Conservation (phyloP, 192 early-diverging fungal genomes). For the Oehlia diaphana region DNA sequence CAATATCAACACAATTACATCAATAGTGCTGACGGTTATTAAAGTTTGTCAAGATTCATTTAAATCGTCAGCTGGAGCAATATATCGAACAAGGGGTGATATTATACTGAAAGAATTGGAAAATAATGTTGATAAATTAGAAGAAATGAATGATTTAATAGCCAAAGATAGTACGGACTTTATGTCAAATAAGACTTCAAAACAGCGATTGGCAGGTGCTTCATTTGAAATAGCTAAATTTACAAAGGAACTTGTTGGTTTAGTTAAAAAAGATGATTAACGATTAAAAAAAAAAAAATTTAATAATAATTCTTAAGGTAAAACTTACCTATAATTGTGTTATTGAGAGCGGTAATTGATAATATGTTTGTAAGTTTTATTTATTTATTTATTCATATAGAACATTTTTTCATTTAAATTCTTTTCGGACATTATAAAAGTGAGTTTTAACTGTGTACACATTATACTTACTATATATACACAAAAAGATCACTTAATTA, state of each 20-base stretch:
- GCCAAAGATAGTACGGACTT: slow-evolving; percentile 46
- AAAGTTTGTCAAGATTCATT: slow-evolving; percentile 52
- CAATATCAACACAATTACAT: slow-evolving; percentile 57
- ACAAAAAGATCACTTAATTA: not conserved
- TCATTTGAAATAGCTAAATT: slow-evolving; percentile 89
- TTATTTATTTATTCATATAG: too few species aligned
- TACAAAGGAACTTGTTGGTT: slow-evolving; percentile 79
- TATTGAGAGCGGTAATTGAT: too few species aligned
- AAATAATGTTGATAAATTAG: slow-evolving; percentile 51
- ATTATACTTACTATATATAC: too few species aligned
- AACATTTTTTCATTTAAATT: not conserved
- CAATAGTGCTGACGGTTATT: slow-evolving; percentile 60
- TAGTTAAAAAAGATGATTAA: slow-evolving; percentile 37
- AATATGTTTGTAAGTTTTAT: not conserved
- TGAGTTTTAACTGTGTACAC: too few species aligned
- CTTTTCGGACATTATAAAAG: too few species aligned
- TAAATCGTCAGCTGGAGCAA: slow-evolving; percentile 32
- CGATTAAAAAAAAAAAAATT: not conserved
- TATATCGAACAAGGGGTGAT: slow-evolving; percentile 48
- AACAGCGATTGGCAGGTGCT: slow-evolving; percentile 80
- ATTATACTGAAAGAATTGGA: slow-evolving; percentile 61
- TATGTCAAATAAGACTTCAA: slow-evolving; percentile 64
- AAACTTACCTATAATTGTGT: not conserved
- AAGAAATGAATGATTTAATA: slow-evolving; percentile 59
- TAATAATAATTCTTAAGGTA: not conserved